Evolutionary conservation across 2,329 filamentous ascomycete species (phyloP), one percentile per base, ranked within the genome.

Genomic region (Rhynchosporium graminicola): DNA sequence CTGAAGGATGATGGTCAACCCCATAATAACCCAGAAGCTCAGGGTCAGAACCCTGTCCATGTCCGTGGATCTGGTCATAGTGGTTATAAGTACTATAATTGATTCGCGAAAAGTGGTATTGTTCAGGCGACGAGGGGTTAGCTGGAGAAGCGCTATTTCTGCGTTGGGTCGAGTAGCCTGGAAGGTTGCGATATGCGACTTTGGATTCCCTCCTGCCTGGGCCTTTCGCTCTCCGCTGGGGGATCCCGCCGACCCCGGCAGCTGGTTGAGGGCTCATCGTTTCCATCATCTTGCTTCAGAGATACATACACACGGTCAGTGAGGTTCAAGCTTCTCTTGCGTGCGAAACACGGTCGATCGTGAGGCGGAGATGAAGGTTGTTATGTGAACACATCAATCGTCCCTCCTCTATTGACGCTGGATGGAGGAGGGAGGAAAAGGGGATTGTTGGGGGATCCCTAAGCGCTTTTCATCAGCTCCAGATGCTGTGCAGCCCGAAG

Each of bases 141-240:
- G 42, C 40, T 40, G 60, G 47, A 15, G 13, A 43, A 29, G 29
- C 31, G 12, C 20, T 36, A 31, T 31, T 38, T 15, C 20, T 51
- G 36, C 54, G 56, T 31, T 48, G 57, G 43, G 62, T 45, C 10
- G 63, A 48, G 28, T 63, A 56, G 29, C 50, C 61, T 36, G 63
- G 57, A 20, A 54, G 46, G 29, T 61, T 65, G 57, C 60, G 63
- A 57, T 68, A 69, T 33, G 62, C 64, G 9, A 63, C 58, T 58
- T 69, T 70, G 3, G 65, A 65, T 43, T 67, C 63, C 40, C 69
- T 64, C 56, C 65, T 66, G 58, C 58, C 64, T 33, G 57, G 54
- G 15, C 40, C 54, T 28, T 51, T 62, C 36, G 36, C 43, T 57
- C 52, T 60, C 20, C 60, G 60, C 20, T 62, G 69, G 42, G n/a